Conservation (phyloP, 805 yeast genomes). For the Ogataea sp. region DNA sequence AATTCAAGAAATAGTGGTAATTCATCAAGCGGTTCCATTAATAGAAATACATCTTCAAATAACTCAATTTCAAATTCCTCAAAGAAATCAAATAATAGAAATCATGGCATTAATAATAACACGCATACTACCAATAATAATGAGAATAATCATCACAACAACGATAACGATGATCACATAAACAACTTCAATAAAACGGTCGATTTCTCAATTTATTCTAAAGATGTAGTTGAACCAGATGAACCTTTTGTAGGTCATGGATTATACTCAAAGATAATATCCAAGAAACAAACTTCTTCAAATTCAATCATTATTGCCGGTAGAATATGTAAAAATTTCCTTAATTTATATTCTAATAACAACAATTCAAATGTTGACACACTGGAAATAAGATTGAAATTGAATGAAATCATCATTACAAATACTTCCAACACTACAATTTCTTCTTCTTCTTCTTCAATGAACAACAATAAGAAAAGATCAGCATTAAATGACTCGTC, state of each 20-base stretch:
- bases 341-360: constrained; percentile 31
- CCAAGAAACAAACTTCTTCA: constrained; percentile 2
- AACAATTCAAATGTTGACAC: constrained; percentile 36
- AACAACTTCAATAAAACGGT: neutral
- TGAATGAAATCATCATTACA: constrained; percentile 22
- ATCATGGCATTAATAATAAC: neutral
- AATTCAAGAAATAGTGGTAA: neutral
- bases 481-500: constrained; percentile 4
- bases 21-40: too few relatives aligned
- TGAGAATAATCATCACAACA: neutral
- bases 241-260: constrained; percentile 44
- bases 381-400: constrained; percentile 46
- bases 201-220: constrained; percentile 37
- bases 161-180: too few relatives aligned
- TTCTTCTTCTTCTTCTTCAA: neutral
- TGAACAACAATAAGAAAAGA: constrained; percentile 4
- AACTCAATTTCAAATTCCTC: neutral
- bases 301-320: constrained; percentile 37
- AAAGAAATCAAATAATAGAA: neutral
- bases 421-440: neutral
- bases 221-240: constrained; percentile 44
- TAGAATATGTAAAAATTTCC: constrained; percentile 49
- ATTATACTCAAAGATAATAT: constrained; percentile 25
- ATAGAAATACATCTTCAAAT: too few relatives aligned
- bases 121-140: neutral